phyloP scores from a whole-genome alignment of 2,329 filamentous ascomycete genomes.

The Sporothrix dimorphospora region DNA sequence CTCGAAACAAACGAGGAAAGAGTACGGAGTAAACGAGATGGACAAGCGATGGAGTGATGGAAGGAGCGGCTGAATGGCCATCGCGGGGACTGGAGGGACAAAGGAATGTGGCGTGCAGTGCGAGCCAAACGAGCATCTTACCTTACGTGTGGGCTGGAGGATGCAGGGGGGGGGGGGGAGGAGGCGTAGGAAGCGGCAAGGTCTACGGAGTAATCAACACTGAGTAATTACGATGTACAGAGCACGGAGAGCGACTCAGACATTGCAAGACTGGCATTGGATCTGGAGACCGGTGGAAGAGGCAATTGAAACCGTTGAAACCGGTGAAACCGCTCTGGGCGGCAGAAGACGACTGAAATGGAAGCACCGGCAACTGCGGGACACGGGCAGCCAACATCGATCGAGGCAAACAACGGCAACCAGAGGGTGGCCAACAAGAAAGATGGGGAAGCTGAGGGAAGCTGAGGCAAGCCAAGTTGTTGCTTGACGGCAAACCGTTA shows the following conservation, averaged over 20 bases:
- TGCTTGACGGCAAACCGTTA: background rate
- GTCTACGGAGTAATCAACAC: too few relatives aligned
- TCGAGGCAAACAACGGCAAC: background rate
- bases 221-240: too few relatives aligned
- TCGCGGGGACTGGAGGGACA: background rate
- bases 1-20: background rate
- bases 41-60: background rate
- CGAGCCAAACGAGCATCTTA: background rate
- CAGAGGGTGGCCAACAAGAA: background rate
- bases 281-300: background rate
- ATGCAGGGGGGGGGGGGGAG: background rate
- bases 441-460: background rate
- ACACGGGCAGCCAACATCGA: conserved; percentile 1
- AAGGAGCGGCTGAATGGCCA: conserved; percentile 15
- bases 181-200: too few relatives aligned
- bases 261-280: background rate
- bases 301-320: conserved; percentile 9
- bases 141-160: background rate
- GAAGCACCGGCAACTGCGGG: conserved; percentile 8
- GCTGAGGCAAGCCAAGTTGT: background rate
- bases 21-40: background rate
- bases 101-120: background rate
- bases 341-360: background rate
- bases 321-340: background rate
- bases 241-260: too few relatives aligned